phyloP scores from a whole-genome alignment of 257 asterid species.

The Primulina huaijiensis region DNA sequence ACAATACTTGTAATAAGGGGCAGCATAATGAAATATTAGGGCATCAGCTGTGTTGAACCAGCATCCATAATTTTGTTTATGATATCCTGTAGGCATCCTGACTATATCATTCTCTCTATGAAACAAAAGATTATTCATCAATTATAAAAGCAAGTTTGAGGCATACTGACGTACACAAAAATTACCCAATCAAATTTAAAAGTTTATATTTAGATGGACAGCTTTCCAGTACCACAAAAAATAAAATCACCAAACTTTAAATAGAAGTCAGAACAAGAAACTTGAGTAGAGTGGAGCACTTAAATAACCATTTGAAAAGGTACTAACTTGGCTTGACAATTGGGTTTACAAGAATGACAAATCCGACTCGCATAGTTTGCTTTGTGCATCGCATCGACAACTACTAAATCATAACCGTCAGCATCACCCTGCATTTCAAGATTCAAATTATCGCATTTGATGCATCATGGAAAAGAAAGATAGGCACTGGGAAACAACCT shows the following conservation, averaged over 20 bases:
- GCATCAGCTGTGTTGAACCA: background rate
- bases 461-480: background rate
- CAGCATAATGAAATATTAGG: background rate
- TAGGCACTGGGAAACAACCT: constrained; percentile 6
- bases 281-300: background rate
- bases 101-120: background rate
- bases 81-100: background rate
- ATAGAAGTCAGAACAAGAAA: background rate
- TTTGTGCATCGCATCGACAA: constrained; percentile 99
- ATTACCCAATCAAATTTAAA: background rate
- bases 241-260: background rate
- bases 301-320: background rate
- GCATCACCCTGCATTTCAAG: constrained; percentile 85
- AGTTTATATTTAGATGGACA: background rate
- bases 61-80: background rate
- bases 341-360: constrained; percentile 97
- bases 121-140: too few species aligned
- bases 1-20: background rate
- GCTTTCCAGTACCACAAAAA: background rate
- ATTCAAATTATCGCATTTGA: constrained; percentile 23
- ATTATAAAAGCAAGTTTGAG: background rate
- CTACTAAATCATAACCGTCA: constrained; percentile 96
- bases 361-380: constrained; percentile 98
- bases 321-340: constrained; percentile 97
- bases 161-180: background rate